Percentiles rank a stretch among this genome's conserved stretches.
These are phyloP conservation scores for Curvularia spicifera DNA, from an alignment of 2,329 filamentous ascomycete genomes.

Conservation along the genomic window DNA sequence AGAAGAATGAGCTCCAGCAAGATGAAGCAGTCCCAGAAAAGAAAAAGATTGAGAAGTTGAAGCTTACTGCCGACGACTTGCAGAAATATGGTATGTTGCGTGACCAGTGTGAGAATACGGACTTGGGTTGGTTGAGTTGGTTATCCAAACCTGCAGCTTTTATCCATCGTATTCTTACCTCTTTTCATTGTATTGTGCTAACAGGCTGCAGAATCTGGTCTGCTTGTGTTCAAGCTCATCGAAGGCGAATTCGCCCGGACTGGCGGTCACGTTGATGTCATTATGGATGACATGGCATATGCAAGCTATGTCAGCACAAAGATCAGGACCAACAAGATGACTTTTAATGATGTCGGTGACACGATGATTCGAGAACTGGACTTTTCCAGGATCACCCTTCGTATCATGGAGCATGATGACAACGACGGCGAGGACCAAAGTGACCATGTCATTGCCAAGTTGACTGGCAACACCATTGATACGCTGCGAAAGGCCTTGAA, in stretches of 20 bases:
- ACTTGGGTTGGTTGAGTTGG: constrained; percentile 37
- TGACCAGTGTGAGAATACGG: constrained; percentile 20
- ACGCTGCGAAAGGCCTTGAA: constrained; percentile 91
- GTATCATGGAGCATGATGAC: constrained; percentile 80
- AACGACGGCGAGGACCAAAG: constrained; percentile 71
- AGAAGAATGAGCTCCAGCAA: constrained; percentile 56
- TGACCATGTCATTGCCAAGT: constrained; percentile 78
- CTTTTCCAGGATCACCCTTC: constrained; percentile 89
- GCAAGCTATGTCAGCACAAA: constrained; percentile 84
- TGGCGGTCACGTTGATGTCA: constrained; percentile 80
- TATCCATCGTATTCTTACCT: constrained; percentile 26
- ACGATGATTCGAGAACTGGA: constrained; percentile 97
- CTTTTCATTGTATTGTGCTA: constrained; percentile 34
- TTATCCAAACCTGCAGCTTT: constrained; percentile 29
- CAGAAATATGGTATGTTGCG: constrained; percentile 70
- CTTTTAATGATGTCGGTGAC: constrained; percentile 89
- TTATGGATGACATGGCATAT: constrained; percentile 95
- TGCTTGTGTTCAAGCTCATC: constrained; percentile 92
- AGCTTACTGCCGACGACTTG: constrained; percentile 79
- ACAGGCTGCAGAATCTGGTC: constrained; percentile 73
- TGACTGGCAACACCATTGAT: constrained; percentile 83
- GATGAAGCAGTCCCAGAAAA: constrained; percentile 57
- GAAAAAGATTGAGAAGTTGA: constrained; percentile 74
- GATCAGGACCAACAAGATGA: constrained; percentile 70
- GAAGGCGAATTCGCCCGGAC: constrained; percentile 82